phyloP scores from a whole-genome alignment of 805 yeast species.

The Nakazawaea populi region DNA sequence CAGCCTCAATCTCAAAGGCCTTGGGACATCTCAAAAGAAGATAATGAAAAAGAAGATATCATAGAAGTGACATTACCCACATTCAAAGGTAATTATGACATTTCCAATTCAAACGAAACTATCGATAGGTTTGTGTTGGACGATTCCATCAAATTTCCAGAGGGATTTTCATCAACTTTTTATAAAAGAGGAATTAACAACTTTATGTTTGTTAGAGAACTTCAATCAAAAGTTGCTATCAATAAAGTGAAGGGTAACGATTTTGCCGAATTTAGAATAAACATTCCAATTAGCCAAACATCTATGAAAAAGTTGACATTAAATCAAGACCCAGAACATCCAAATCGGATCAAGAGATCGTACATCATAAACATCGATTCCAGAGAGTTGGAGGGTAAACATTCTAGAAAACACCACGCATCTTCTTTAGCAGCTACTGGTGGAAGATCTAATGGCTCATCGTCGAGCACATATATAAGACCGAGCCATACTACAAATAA shows the following conservation, averaged over 20 bases:
- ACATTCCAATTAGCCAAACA: slow-evolving; percentile 29
- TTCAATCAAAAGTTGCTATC: slow-evolving; percentile 39
- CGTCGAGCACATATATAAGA: background rate
- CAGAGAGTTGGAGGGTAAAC: slow-evolving; percentile 33
- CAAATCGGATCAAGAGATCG: slow-evolving; percentile 27
- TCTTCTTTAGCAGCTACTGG: background rate
- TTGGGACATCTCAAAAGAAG: no score
- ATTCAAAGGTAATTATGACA: background rate
- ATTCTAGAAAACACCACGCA: background rate
- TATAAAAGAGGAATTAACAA: slow-evolving; percentile 41
- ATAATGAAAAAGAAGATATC: background rate
- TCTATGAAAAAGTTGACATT: slow-evolving; percentile 13
- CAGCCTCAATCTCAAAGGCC: no score
- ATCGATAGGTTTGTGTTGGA: slow-evolving; percentile 1
- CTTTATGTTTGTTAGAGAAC: slow-evolving; percentile 45
- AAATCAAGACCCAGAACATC: slow-evolving; percentile 14
- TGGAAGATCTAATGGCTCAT: background rate
- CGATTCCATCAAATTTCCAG: slow-evolving; percentile 25
- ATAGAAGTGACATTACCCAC: slow-evolving; percentile 1
- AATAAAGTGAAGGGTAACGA: slow-evolving; percentile 29
- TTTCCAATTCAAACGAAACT: background rate
- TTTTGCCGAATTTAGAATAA: slow-evolving; percentile 36
- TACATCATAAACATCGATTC: slow-evolving; percentile 36
- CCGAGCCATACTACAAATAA: background rate
- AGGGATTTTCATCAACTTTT: slow-evolving; percentile 45